These are phyloP conservation scores for Hanseniaspora gamundiae DNA, from an alignment of 1,139 yeast genomes.

Conservation along the genomic window DNA sequence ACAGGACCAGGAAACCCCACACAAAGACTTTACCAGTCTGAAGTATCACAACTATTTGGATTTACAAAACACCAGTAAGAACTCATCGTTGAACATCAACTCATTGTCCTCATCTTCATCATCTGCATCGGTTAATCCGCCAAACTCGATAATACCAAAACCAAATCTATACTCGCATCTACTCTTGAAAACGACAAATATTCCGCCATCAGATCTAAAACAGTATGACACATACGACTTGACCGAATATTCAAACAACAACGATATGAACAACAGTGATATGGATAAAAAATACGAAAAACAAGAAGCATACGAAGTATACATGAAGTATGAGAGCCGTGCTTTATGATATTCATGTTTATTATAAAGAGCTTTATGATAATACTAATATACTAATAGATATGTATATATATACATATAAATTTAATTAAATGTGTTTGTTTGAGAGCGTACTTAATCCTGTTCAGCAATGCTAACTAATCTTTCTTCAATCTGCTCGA, in stretches of 20 bases:
- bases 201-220: neutral
- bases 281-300: neutral
- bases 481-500: conserved; percentile 89
- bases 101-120: neutral
- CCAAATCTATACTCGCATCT: neutral
- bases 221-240: neutral
- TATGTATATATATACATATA: neutral
- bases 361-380: neutral
- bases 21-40: no score
- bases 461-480: conserved; percentile 90
- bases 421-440: neutral
- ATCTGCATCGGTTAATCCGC: neutral
- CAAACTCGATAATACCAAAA: neutral
- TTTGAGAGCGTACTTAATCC: conserved; percentile 43
- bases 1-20: no score
- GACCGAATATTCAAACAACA: neutral
- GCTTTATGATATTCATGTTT: neutral
- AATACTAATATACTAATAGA: neutral
- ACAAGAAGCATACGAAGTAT: neutral
- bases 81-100: neutral
- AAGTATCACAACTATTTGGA: conserved; percentile 1
- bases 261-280: neutral
- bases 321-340: neutral
- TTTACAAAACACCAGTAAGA: neutral
- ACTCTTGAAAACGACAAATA: neutral